Base-by-base conservation (phyloP, 352 stramenopile species). In the Thalassiosira sp. region DNA sequence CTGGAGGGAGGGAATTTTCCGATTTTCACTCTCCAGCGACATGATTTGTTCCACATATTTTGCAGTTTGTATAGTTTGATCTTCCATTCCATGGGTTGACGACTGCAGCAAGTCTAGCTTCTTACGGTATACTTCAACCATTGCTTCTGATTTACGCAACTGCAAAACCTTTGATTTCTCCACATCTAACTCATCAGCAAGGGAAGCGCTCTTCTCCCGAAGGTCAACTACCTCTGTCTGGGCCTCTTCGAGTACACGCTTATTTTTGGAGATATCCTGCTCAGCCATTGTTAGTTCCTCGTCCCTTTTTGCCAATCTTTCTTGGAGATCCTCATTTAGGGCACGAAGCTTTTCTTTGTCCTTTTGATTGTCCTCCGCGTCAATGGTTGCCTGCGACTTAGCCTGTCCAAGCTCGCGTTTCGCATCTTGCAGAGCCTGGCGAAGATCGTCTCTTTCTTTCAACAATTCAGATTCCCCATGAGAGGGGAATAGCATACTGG, bases 141-240 rank as follows among this genome's bases (percentile, higher is more conserved):
- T 88, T 42, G 87, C 82, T 80, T 92, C 87, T 20, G 79, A 69
- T 72, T 92, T 92, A 40, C 78, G 56, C 45, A 92, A 71, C 53
- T 92, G 86, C 24, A 59, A 77, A 18, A 79, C 79, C 70, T 90
- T 90, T 27, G 82, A 73, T 54, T 84, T 86, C 13, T 81, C 87
- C 52, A 91, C 76, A 69, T 92, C 87, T 28, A 92, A 75, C 42
- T 92, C 87, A 72, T 92, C 84, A 25, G 76, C 84, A 42, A 92
- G 66, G 43, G 86, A 78, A 49, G 82, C 79, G 61, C 82, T 90
- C 66, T 87, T 77, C 42, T 90, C 82, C 53, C 80, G 66, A 49
- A 89, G 64, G 24, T 89, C 82, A 49, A 63, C 56, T 43, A 90
- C 71, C 37, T 84, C 79, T 16, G 75, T 66, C 57, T 88, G 84